Percentiles rank a stretch among this genome's conserved stretches.
Conservation (phyloP, 108 stramenopile species). For the Conticribra weissflogii region DNA sequence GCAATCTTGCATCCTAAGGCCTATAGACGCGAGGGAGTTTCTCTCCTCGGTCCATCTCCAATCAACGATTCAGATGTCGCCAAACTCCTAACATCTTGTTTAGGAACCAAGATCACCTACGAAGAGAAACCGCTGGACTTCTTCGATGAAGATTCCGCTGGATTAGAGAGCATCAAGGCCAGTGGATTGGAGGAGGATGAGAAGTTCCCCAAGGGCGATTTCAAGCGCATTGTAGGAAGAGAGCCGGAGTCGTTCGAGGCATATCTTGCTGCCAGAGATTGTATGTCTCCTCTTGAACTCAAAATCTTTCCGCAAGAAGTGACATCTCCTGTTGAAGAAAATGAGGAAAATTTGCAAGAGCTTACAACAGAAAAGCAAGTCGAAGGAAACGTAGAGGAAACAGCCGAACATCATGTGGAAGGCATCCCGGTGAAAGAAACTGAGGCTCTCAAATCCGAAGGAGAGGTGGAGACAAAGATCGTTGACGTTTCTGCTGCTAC, state of each 20-base stretch:
- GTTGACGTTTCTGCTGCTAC: no score
- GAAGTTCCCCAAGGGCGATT: constrained; percentile 30
- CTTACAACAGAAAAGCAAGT: no score
- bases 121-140: constrained; percentile 43
- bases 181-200: constrained; percentile 45
- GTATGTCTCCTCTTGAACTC: constrained; percentile 29
- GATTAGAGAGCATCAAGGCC: constrained; percentile 50
- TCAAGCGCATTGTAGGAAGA: constrained; percentile 33
- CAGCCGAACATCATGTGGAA: no score
- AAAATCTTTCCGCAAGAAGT: constrained; percentile 9
- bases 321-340: no score
- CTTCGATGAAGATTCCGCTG: constrained; percentile 25
- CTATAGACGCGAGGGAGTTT: constrained; percentile 2
- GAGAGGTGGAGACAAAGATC: no score
- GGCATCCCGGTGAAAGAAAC: no score
- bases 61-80: constrained; percentile 48
- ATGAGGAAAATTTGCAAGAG: no score
- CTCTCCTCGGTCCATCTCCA: constrained; percentile 35
- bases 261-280: constrained; percentile 26
- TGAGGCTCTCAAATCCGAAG: no score
- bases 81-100: constrained; percentile 31
- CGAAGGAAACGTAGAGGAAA: no score
- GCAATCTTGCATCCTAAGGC: constrained; percentile 28
- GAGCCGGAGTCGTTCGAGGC: constrained; percentile 41
- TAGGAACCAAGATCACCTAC: constrained; percentile 37